Base-by-base conservation (phyloP, 1,284 basidiomycete genomes). In the Naganishia sp. region DNA sequence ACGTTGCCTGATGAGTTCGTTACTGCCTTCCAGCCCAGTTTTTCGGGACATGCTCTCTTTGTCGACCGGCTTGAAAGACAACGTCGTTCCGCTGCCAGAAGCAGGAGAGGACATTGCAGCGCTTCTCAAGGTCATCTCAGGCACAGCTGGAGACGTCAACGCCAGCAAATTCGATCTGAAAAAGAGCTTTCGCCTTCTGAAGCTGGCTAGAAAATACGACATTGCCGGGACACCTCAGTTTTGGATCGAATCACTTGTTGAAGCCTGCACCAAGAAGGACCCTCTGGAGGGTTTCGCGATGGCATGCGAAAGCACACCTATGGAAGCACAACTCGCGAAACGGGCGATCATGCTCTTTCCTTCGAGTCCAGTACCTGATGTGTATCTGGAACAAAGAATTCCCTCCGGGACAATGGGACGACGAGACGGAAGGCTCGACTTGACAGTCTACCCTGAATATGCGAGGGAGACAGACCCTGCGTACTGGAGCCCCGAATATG, bases 31-130 rank as follows among this genome's bases (percentile, higher is more conserved):
- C 33, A 60, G 57, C 31, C 46, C 57, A 3, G 46, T 60, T 4
- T 60, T 60, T 48, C 25, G 44, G 3, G 46, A 60, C 28, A 60
- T 39, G 57, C n/a, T 60, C 1, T 2, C 31, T 3, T 46, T 60
- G 11, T 48, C 57, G 6, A 50, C 23, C 3, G 21, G 21, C 3
- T 44, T 21, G 15, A 21, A 28, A 36, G 36, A 44, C 13, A 45
- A 45, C 16, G 15, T 33, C 28, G n/a, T 53, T 10, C 31, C 52
- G 11, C 31, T 53, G 4, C 52, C 52, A 6, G 52, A 53, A 18
- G 3, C 52, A 25, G 13, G 6, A 21, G 48, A n/a, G 6, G 18
- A 25, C 1, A 15, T 50, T 4, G n/a, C 53, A 16, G 18, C 21
- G 11, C 21, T 55, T 18, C 53, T 55, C 36, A 39, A 55, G 3